Conservation (phyloP, 2,329 filamentous ascomycete species). For the Fusarium equiseti region DNA sequence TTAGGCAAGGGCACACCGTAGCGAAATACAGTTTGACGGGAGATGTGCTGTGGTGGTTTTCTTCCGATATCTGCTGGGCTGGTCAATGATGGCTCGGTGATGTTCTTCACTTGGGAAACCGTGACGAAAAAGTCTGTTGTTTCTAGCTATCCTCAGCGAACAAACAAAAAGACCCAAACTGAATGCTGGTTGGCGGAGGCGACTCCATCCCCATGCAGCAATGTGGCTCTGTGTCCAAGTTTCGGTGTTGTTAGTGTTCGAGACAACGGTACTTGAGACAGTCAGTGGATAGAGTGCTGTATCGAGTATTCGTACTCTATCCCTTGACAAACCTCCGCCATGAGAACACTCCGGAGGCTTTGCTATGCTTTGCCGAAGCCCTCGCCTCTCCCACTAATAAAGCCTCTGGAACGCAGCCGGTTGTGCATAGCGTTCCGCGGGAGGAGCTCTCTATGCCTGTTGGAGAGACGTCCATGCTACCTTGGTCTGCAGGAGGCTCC, state of each 20-base stretch:
- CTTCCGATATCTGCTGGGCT: conserved; percentile 2
- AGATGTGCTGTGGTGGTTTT: conserved; percentile 10
- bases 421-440: conserved; percentile 30
- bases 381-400: conserved; percentile 30
- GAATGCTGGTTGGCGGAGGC: conserved; percentile 24
- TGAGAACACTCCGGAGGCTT: conserved; percentile 11
- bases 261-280: conserved; percentile 35
- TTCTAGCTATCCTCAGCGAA: conserved; percentile 15
- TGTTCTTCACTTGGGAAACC: not conserved
- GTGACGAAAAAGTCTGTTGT: conserved; percentile 8
- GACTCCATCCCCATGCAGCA: conserved; percentile 34
- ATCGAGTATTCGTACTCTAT: conserved; percentile 27
- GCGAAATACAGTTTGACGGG: conserved; percentile 26
- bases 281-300: conserved; percentile 11
- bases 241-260: conserved; percentile 31
- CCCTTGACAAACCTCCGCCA: conserved; percentile 24
- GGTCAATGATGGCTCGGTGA: not conserved
- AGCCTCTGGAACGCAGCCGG: conserved; percentile 37
- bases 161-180: conserved; percentile 13
- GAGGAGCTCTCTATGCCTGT: conserved; percentile 29
- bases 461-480: conserved; percentile 22
- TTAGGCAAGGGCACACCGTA: conserved; percentile 31
- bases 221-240: conserved; percentile 31
- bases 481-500: conserved; percentile 37
- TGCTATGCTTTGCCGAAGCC: conserved; percentile 31